A percentile compares a stretch with the other conserved stretches of the same genome.
Evolutionary conservation across 345 rosid species (phyloP).

Genomic region (Psidium guajava): DNA sequence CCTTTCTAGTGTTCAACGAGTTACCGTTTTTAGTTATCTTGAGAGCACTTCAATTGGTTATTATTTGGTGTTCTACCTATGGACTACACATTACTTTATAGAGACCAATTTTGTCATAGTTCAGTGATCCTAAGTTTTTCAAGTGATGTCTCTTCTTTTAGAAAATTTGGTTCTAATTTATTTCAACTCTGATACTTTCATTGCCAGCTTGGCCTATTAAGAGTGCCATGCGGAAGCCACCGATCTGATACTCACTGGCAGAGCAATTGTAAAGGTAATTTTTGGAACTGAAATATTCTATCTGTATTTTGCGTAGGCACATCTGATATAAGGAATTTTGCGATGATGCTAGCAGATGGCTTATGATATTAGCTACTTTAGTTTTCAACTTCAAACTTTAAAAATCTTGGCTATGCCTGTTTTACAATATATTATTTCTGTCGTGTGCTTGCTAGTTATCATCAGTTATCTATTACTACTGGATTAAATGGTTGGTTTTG

Average conservation of each 20-base stretch:
- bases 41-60: not conserved
- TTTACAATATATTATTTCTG: not conserved
- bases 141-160: not conserved
- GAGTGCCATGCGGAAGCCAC: conserved; percentile 15
- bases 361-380: not conserved
- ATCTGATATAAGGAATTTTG: not conserved
- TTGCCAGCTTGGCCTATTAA: conserved; percentile 28
- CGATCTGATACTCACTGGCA: conserved; percentile 18
- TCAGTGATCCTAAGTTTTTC: not conserved
- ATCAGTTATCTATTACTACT: not conserved
- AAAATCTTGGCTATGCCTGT: not conserved
- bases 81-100: not conserved
- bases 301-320: not conserved
- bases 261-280: conserved; percentile 40
- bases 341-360: not conserved
- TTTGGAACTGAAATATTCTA: not conserved
- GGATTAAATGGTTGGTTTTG: not conserved
- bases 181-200: not conserved
- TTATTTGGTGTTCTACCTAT: not conserved
- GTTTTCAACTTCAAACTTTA: not conserved
- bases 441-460: not conserved
- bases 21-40: not conserved
- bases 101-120: not conserved
- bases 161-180: not conserved
- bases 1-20: not conserved